These are phyloP conservation scores for Daedaleopsis nitida DNA, from an alignment of 768 basidiomycete genomes.

Conservation along the genomic window DNA sequence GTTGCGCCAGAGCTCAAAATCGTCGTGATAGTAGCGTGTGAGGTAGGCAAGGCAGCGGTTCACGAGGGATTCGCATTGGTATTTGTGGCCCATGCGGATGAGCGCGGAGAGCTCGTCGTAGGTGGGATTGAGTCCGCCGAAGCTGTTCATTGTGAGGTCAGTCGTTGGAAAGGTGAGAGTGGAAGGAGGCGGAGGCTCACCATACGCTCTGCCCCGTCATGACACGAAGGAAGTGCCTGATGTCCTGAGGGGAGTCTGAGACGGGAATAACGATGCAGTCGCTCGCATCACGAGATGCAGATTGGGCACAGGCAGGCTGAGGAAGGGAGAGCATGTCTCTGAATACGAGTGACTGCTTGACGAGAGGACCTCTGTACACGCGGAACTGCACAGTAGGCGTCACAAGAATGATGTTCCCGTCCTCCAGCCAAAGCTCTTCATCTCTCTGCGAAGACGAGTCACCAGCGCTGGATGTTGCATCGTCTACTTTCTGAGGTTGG, in stretches of 20 bases:
- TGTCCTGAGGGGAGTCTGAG: background rate
- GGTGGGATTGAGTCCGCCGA: background rate
- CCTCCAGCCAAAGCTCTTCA: constrained; percentile 7
- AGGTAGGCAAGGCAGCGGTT: constrained; percentile 3
- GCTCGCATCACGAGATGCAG: background rate
- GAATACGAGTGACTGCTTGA: constrained; percentile 10
- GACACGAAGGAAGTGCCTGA: background rate
- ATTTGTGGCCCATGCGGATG: constrained; percentile 18
- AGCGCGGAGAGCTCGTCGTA: background rate
- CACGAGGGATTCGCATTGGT: constrained; percentile 7
- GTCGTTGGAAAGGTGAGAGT: too few species aligned
- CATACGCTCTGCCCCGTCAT: background rate
- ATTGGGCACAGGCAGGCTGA: background rate
- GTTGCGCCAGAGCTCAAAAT: constrained; percentile 3
- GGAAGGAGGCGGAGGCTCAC: too few species aligned
- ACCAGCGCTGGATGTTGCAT: too few species aligned
- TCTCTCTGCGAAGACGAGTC: background rate
- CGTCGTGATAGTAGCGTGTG: constrained; percentile 1
- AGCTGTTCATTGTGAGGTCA: background rate
- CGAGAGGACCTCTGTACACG: constrained; percentile 12
- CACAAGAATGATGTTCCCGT: constrained; percentile 13
- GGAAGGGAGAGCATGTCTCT: constrained; percentile 7
- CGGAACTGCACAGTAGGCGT: background rate
- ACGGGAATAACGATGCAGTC: background rate
- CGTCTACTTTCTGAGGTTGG: too few species aligned